These are phyloP conservation scores for Pichia terricola DNA, from an alignment of 1,139 yeast species.

Conservation along the genomic window DNA sequence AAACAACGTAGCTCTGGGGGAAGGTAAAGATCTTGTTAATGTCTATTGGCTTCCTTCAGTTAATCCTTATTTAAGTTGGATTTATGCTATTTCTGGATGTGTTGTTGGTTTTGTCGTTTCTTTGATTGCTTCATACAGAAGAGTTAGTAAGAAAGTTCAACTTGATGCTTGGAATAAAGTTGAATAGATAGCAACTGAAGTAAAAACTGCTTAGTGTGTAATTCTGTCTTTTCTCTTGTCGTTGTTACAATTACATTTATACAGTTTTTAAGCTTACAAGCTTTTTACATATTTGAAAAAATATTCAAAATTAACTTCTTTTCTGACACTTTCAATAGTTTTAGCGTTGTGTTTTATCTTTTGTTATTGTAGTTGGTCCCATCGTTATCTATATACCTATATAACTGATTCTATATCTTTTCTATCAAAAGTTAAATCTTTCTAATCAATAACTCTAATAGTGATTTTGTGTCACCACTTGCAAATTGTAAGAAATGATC, in stretches of 20 bases:
- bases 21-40: slow-evolving; percentile 1
- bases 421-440: slow-evolving; percentile 5
- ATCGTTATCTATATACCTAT: too few relatives aligned
- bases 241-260: too few relatives aligned
- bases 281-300: too few relatives aligned
- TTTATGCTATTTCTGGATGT: slow-evolving; percentile 5
- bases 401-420: neutral
- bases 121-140: slow-evolving; percentile 10
- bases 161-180: slow-evolving; percentile 17
- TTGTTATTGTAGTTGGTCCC: too few relatives aligned
- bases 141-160: slow-evolving; percentile 15
- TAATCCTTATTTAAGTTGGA: slow-evolving; percentile 3
- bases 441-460: slow-evolving; percentile 18
- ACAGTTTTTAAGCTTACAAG: too few relatives aligned
- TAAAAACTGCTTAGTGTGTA: too few relatives aligned
- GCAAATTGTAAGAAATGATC: slow-evolving; percentile 14
- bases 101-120: slow-evolving; percentile 9
- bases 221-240: too few relatives aligned
- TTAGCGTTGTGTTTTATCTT: too few relatives aligned
- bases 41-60: slow-evolving; percentile 6
- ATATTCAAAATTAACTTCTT: too few relatives aligned
- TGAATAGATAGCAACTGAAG: slow-evolving; percentile 9
- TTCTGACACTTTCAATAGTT: too few relatives aligned
- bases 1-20: slow-evolving; percentile 3
- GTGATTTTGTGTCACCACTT: slow-evolving; percentile 15